Evolutionary conservation across 257 asterid species (phyloP), one percentile per base, ranked within the genome.

Genomic region (Nicotiana attenuata): DNA sequence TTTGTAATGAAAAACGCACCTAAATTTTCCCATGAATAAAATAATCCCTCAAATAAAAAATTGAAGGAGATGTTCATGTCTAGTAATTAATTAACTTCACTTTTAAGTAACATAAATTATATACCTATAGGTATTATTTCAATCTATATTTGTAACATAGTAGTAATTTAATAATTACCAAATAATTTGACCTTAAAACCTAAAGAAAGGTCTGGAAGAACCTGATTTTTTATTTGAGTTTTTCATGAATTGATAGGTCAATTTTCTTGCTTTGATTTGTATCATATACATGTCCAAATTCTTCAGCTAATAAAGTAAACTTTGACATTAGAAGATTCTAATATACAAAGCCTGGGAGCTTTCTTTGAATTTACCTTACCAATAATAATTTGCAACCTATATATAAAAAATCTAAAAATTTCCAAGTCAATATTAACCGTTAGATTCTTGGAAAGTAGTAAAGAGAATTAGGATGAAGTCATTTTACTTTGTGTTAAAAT

Each of bases 211-310:
- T 14, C 14, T 63, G 67, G 26, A 22, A 10, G 17, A 35, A 35
- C 41, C 41, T 35, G 41, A 35, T 2, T 9, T 60, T 60, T 19
- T 7, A 7, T 7, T 57, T 57, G 63, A 57, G 11, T 28, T 19
- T 57, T 59, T 66, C 52, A 66, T 66, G 26, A 17, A 66, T 33
- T 33, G 16, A 17, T 33, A 11, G 33, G 77, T 69, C 33, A 38
- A 69, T n/a, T n/a, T 69, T 38, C 77, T 69, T 69, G 57, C 33
- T n/a, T 69, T 68, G 31, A 68, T 68, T 38, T 38, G 56, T 68
- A n/a, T 68, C n/a, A 69, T 69, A 38, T 31, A 3, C 35, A 31
- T 29, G 57, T 20, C 76, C 24, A 67, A 38, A 20, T 67, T 35
- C 53, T 67, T 26, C 76, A 35, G 76, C 55, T 67, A 67, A 28